Conservation (phyloP, 2,329 filamentous ascomycete genomes). For the Ampelomyces quisqualis region DNA sequence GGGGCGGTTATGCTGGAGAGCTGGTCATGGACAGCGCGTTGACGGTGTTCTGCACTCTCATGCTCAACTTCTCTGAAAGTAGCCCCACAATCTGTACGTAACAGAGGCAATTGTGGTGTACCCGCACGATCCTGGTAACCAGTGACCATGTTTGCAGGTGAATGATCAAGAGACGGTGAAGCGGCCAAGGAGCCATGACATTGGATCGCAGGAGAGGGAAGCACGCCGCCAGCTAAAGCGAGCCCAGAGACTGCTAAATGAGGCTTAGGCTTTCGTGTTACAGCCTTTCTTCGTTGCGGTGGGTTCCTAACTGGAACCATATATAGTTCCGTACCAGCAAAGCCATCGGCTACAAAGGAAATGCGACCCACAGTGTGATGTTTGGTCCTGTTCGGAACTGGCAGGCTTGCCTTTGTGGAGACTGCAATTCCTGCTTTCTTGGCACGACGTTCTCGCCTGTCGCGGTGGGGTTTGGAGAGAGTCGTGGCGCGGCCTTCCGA, state of each 20-base stretch:
- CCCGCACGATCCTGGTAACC: no score
- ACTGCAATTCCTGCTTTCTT: no score
- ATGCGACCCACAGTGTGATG: not conserved
- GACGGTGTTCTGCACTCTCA: not conserved
- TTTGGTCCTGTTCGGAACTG: no score
- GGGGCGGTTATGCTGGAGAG: not conserved
- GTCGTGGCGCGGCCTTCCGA: no score
- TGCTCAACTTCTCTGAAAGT: not conserved
- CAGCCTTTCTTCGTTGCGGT: not conserved
- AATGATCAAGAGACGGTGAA: no score
- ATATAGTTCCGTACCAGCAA: conserved; percentile 11
- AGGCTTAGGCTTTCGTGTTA: not conserved
- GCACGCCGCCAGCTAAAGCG: conserved; percentile 5
- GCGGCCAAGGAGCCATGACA: no score
- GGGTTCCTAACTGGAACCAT: not conserved
- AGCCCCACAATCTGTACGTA: no score
- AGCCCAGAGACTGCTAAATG: conserved; percentile 1
- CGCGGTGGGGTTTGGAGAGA: no score
- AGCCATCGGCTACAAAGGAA: conserved; percentile 12
- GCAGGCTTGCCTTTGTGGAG: no score
- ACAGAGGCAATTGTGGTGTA: no score
- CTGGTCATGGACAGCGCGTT: not conserved
- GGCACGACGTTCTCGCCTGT: no score
- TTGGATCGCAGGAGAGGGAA: conserved; percentile 6
- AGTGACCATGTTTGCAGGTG: no score